Evolutionary conservation across 768 basidiomycete species (phyloP), one percentile per base, ranked within the genome.

Genomic region (Lactifluus pinguis): DNA sequence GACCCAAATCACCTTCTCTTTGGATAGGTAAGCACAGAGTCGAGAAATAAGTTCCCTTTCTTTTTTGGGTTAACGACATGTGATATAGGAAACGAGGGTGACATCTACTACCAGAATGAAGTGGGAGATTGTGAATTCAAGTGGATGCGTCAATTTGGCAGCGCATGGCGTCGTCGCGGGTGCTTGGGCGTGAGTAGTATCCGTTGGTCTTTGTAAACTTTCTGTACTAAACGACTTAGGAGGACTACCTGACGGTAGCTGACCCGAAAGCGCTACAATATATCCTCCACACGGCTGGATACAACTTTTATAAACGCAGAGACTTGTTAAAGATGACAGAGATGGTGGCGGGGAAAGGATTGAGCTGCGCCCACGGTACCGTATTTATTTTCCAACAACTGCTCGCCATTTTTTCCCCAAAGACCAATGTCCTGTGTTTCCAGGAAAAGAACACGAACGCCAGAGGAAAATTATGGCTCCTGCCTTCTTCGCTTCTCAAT

Each of bases 221-320:
- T n/a, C 14, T 34, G 25, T 47, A 15, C 47, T 49, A 10, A 57
- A 29, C 25, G n/a, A 38, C 41, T 8, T 38, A 55, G 47, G 47
- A 25, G 45, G 49, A 57, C 49, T 19, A 21, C 10, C 36, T 60
- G 15, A 57, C 49, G 41, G 34, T 58, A 5, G 50, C 42, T 1
- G 59, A 47, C 32, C 44, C 55, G 3, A 42, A 71, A 63, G 70
- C 69, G 0, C 53, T 71, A 11, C 71, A 72, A 57, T 66, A 69
- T 56, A 68, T 70, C 45, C 65, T 69, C 14, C 67, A 72, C 34
- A 67, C 66, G 38, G 67, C 70, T 0, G 68, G 69, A 39, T 71
- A 70, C 45, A 65, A 64, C 49, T 72, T 67, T 57, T 54, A 56
- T 19, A 69, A 66, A 21, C 44, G 53, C 41, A 48, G 9, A 5